These are phyloP conservation scores for Populus hybrid DNA, from an alignment of 441 rosid genomes.

Conservation along the genomic window DNA sequence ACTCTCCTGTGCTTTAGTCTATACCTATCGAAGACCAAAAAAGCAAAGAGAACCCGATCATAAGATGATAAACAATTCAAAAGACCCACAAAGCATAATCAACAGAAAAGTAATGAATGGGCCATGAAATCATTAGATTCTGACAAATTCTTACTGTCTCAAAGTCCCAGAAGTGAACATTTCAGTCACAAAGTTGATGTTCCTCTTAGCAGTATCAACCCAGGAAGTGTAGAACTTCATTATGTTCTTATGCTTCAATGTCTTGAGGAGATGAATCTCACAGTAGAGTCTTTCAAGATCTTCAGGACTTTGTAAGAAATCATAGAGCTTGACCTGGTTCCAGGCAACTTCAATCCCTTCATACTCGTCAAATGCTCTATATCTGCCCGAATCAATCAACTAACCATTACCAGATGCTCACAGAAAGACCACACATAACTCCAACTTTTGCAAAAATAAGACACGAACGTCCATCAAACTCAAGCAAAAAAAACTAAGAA, in stretches of 20 bases:
- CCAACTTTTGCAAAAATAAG: slow-evolving; percentile 10
- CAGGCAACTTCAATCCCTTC: slow-evolving; percentile 97
- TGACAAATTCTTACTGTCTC: slow-evolving; percentile 65
- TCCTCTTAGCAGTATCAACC: slow-evolving; percentile 78
- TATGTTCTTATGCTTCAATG: slow-evolving; percentile 81
- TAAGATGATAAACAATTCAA: slow-evolving; percentile 5
- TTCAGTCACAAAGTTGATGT: slow-evolving; percentile 93
- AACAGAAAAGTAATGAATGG: slow-evolving; percentile 7
- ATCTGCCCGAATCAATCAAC: slow-evolving; percentile 45
- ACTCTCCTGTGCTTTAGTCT: slow-evolving; percentile 88
- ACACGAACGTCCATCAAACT: slow-evolving; percentile 8
- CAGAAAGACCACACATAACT: slow-evolving; percentile 1
- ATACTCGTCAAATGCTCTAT: slow-evolving; percentile 92
- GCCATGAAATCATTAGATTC: slow-evolving; percentile 13
- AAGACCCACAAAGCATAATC: slow-evolving; percentile 20
- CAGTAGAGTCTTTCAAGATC: slow-evolving; percentile 91
- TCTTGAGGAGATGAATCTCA: slow-evolving; percentile 92
- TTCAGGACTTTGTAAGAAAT: slow-evolving; percentile 86
- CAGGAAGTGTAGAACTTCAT: slow-evolving; percentile 96
- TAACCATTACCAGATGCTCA: slow-evolving; percentile 19
- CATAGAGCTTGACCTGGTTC: slow-evolving; percentile 94
- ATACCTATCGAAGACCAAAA: slow-evolving; percentile 39
- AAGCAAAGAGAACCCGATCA: neutral
- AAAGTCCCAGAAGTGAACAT: slow-evolving; percentile 98
- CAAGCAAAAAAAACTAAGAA: neutral